phyloP scores from a whole-genome alignment of 2,329 filamentous ascomycete genomes.

The Pseudonectria buxi region DNA sequence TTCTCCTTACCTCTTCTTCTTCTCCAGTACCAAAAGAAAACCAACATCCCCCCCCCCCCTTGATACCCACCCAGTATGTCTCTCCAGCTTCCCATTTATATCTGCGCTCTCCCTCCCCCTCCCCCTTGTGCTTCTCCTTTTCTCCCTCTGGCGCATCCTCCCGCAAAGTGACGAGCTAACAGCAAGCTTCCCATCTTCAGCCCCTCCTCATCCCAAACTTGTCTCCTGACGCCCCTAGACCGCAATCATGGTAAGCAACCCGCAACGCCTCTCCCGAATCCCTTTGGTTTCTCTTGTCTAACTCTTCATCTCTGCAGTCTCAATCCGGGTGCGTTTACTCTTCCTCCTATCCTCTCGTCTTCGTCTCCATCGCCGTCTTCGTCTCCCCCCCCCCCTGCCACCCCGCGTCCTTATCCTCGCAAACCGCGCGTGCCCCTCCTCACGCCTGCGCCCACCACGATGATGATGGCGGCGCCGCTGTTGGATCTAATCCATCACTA shows the following conservation, averaged over 20 bases:
- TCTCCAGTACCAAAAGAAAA: slow-evolving; percentile 2
- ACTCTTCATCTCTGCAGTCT: slow-evolving; percentile 40
- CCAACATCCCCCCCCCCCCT: not conserved
- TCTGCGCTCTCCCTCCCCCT: not conserved
- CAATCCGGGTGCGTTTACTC: slow-evolving; percentile 64
- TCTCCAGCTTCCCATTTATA: not conserved
- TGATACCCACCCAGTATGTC: no score
- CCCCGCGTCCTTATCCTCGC: slow-evolving; percentile 5
- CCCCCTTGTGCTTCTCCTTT: slow-evolving; percentile 1
- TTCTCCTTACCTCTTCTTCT: slow-evolving; percentile 5
- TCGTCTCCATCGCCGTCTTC: slow-evolving; percentile 29
- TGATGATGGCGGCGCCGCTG: slow-evolving; percentile 15
- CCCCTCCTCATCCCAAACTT: slow-evolving; percentile 21
- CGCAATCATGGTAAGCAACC: slow-evolving; percentile 35
- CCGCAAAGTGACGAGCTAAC: no score
- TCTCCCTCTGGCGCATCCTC: slow-evolving; percentile 2
- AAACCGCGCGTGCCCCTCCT: slow-evolving; percentile 1
- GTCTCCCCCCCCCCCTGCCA: slow-evolving; percentile 27
- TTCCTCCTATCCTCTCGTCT: no score
- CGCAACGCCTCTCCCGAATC: slow-evolving; percentile 7
- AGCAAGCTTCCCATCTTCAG: slow-evolving; percentile 17
- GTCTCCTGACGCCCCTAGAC: slow-evolving; percentile 24
- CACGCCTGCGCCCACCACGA: slow-evolving; percentile 4
- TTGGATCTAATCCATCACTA: slow-evolving; percentile 14
- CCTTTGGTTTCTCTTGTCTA: slow-evolving; percentile 8